phyloP scores from a whole-genome alignment of 352 stramenopile genomes.

The Globisporangium ultimum region DNA sequence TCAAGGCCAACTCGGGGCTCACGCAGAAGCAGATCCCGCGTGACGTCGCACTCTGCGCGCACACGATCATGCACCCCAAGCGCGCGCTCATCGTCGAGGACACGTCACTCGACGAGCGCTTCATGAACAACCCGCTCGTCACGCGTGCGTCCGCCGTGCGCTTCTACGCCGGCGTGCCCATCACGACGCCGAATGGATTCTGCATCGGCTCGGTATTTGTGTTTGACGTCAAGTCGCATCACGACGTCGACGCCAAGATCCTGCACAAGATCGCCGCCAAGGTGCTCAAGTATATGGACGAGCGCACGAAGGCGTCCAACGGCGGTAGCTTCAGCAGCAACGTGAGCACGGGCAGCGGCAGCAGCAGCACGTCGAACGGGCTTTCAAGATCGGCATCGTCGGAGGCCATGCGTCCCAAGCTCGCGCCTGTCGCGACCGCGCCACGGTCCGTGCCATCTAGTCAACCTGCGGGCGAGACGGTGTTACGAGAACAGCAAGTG shows the following conservation, averaged over 20 bases:
- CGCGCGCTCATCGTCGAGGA: constrained; percentile 78
- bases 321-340: constrained; percentile 4
- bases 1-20: constrained; percentile 82
- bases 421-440: constrained; percentile 11
- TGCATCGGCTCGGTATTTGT: constrained; percentile 87
- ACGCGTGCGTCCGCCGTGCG: constrained; percentile 77
- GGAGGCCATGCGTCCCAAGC: constrained; percentile 3
- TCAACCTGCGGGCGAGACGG: constrained; percentile 58
- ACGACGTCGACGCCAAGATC: constrained; percentile 76
- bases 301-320: constrained; percentile 57
- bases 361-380: constrained; percentile 14
- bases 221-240: constrained; percentile 80
- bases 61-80: constrained; percentile 87
- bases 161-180: constrained; percentile 82
- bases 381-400: constrained; percentile 29
- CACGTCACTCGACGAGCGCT: constrained; percentile 78
- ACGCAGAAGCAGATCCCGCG: constrained; percentile 83
- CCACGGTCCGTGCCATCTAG: constrained; percentile 24
- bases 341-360: constrained; percentile 3
- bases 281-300: constrained; percentile 87
- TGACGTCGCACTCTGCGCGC: constrained; percentile 76
- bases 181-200: constrained; percentile 69
- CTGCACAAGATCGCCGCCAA: constrained; percentile 86
- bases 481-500: constrained; percentile 39
- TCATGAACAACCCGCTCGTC: constrained; percentile 81